Evolutionary conservation across 768 basidiomycete genomes (phyloP).

Genomic region (Rhodosporidiobolus sp.): DNA sequence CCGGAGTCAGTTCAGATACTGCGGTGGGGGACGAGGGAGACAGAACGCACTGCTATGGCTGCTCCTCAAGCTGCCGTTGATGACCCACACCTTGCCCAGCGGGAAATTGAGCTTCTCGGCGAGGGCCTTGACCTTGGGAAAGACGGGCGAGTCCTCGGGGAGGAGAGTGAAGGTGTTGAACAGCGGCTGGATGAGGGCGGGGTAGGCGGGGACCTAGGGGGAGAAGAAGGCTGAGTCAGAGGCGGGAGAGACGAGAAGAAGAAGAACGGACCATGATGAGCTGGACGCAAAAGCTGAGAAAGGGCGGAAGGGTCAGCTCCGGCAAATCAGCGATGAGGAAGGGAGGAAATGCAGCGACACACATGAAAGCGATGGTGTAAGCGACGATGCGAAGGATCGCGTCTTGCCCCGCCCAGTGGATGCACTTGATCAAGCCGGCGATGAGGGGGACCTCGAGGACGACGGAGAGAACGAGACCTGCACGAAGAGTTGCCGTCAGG

Average conservation of each 20-base stretch:
- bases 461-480: slow-evolving; percentile 46
- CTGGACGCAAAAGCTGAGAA: slow-evolving; percentile 64
- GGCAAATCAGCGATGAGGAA: not conserved
- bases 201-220: slow-evolving; percentile 52
- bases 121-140: slow-evolving; percentile 59
- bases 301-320: slow-evolving; percentile 10
- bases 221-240: slow-evolving; percentile 41
- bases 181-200: slow-evolving; percentile 84
- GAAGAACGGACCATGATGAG: slow-evolving; percentile 56
- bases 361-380: slow-evolving; percentile 92
- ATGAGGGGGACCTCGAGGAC: slow-evolving; percentile 80
- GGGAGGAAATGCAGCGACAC: slow-evolving; percentile 45
- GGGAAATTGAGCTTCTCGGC: slow-evolving; percentile 85
- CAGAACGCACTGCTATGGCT: slow-evolving; percentile 80
- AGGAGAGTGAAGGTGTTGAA: slow-evolving; percentile 97
- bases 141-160: slow-evolving; percentile 58
- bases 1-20: not conserved
- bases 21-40: not conserved
- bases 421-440: slow-evolving; percentile 78
- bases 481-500: not conserved
- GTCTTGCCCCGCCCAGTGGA: slow-evolving; percentile 74
- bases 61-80: slow-evolving; percentile 92
- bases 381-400: slow-evolving; percentile 56
- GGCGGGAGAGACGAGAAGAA: slow-evolving; percentile 3
- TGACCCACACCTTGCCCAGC: slow-evolving; percentile 88